These are phyloP conservation scores for Escovopsis sp. DNA, from an alignment of 2,329 filamentous ascomycete species.

Conservation along the genomic window DNA sequence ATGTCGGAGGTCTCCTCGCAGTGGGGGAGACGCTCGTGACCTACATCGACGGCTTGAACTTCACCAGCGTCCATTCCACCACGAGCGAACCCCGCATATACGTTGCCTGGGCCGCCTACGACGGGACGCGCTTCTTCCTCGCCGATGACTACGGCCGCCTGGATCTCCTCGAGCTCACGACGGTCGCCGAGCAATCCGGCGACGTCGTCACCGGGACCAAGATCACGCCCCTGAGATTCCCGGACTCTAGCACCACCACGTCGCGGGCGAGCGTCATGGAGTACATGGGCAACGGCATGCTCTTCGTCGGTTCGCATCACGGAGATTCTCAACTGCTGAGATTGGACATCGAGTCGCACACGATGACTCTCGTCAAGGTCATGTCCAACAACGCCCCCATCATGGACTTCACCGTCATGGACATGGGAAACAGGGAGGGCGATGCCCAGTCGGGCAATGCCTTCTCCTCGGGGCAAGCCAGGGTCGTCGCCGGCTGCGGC, in stretches of 20 bases:
- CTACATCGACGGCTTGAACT: conserved; percentile 70
- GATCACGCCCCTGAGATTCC: conserved; percentile 33
- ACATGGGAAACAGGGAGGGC: conserved; percentile 74
- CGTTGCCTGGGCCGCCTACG: conserved; percentile 78
- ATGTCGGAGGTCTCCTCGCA: conserved; percentile 55
- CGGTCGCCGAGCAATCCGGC: conserved; percentile 47
- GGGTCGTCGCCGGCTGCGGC: conserved; percentile 85
- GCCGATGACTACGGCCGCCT: conserved; percentile 83
- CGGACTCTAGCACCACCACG: conserved; percentile 26
- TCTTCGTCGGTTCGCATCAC: conserved; percentile 86
- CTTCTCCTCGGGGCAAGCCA: conserved; percentile 87
- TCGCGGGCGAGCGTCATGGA: conserved; percentile 67
- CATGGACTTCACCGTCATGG: conserved; percentile 89
- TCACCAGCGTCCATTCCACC: conserved; percentile 47
- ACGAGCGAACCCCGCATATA: conserved; percentile 70
- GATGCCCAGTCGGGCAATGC: conserved; percentile 65
- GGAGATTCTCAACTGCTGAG: conserved; percentile 78
- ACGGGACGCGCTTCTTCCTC: conserved; percentile 70
- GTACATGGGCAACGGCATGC: conserved; percentile 55
- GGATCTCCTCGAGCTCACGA: conserved; percentile 67
- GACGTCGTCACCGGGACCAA: conserved; percentile 59
- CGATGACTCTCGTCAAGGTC: conserved; percentile 55
- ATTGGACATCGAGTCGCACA: conserved; percentile 27
- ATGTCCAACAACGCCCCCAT: conserved; percentile 71
- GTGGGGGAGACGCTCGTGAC: conserved; percentile 69